Evolutionary conservation across 345 rosid genomes (phyloP).

Genomic region (Erucastrum elatum): DNA sequence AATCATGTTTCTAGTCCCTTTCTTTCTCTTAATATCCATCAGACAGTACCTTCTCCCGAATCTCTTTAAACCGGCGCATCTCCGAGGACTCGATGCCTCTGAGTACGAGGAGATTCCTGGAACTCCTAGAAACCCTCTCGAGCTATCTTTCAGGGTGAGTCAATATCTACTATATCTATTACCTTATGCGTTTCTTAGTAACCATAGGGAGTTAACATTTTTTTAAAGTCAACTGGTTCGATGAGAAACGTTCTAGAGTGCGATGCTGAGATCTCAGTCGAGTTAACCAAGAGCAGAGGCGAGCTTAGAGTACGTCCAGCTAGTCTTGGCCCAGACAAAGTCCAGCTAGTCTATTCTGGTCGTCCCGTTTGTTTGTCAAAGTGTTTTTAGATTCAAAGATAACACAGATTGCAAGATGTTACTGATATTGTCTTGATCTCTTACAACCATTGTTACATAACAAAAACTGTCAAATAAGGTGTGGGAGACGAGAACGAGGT

Average conservation of each 20-base stretch:
- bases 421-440: neutral
- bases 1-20: constrained; percentile 77
- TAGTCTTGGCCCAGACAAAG: constrained; percentile 39
- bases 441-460: no score
- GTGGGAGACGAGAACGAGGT: no score
- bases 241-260: constrained; percentile 7
- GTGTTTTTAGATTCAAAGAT: neutral
- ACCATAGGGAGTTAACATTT: neutral
- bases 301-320: constrained; percentile 62
- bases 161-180: neutral
- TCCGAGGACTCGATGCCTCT: constrained; percentile 70
- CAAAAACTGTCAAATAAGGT: no score
- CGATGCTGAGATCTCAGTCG: constrained; percentile 61
- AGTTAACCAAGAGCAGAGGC: constrained; percentile 75
- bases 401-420: neutral
- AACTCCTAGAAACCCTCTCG: constrained; percentile 42
- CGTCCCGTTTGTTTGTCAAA: neutral
- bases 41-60: constrained; percentile 74
- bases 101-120: constrained; percentile 74
- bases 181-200: neutral
- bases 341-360: neutral
- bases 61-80: constrained; percentile 45
- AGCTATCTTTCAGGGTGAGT: constrained; percentile 33
- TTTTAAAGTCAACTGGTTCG: constrained; percentile 18
- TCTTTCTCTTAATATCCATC: constrained; percentile 71